Conservation (phyloP, 176 grass and related monocot genomes). For the Areca catechu region DNA sequence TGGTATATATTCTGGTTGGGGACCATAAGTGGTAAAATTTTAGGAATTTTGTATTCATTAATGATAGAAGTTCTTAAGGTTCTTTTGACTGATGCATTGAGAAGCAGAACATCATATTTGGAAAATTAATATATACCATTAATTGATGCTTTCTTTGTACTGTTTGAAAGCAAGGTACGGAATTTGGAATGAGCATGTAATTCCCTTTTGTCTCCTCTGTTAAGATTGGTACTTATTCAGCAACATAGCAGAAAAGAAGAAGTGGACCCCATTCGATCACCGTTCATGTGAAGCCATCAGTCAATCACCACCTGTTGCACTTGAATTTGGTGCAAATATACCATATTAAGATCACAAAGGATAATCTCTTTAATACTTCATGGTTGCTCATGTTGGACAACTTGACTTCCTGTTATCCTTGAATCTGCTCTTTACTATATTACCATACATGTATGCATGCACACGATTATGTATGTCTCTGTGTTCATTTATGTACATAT, state of each 20-base stretch:
- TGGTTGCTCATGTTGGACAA: too few species aligned
- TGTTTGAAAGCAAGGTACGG: constrained; percentile 46
- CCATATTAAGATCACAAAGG: too few species aligned
- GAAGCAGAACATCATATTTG: constrained; percentile 24
- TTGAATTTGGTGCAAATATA: constrained; percentile 12
- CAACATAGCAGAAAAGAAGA: constrained; percentile 32
- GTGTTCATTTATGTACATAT: too few species aligned
- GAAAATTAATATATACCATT: constrained; percentile 35
- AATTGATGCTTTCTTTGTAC: constrained; percentile 40
- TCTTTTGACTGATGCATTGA: constrained; percentile 25
- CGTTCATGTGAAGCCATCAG: constrained; percentile 4
- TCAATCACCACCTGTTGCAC: constrained; percentile 28
- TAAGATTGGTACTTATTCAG: constrained; percentile 89
- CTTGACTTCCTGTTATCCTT: too few species aligned
- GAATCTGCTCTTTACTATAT: too few species aligned
- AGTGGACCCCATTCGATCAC: constrained; percentile 5
- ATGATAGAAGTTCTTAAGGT: constrained; percentile 8
- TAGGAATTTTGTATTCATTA: constrained; percentile 18
- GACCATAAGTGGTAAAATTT: constrained; percentile 5
- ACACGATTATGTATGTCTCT: too few species aligned
- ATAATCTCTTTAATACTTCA: too few species aligned
- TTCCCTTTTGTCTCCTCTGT: constrained; percentile 54
- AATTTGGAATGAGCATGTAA: constrained; percentile 63
- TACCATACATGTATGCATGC: too few species aligned
- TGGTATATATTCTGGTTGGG: background rate